Base-by-base conservation (phyloP, 495 filamentous ascomycete species). In the Daldinia childiae region DNA sequence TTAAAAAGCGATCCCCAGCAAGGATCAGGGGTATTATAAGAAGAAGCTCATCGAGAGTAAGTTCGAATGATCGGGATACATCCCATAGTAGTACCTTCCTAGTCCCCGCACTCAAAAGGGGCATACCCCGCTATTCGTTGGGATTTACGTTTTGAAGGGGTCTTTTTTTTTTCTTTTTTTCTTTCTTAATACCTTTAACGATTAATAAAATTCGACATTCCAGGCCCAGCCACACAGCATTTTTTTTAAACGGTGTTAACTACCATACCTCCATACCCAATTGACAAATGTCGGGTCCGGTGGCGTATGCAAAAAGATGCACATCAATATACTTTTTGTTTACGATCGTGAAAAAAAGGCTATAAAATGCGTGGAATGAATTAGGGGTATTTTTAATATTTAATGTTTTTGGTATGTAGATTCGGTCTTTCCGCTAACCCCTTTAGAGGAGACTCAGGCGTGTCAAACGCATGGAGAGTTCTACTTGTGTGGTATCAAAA, bases 21-120 rank as follows among this genome's bases (percentile, higher is more conserved):
- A 65, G 66, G 71, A 69, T 69, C 71, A 73, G 71, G 70, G 71
- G 71, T 69, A 58, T 0, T 0, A 11, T 29, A 56, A 56, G 59
- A 43, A 56, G 43, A 50, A 55, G 65, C 21, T 48, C 52, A 64
- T 67, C 54, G 52, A 17, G 56, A 64, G 60, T 55, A 57, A 30
- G 27, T 57, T 57, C 3, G 14, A 43, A 62, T 27, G 50, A 72
- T 62, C 60, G 61, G 70, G 34, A 63, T 45, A 43, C 34, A 17
- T 32, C 27, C 50, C 50, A 54, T 30, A 26, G 19, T 39, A 15
- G 38, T 11, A 26, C 24, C 24, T n/a, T n/a, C n/a, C n/a, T 27
- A 67, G 66, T 61, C 71, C 71, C 71, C 71, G 71, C 71, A 73
- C 17, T 66, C 58, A 66, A 73, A 69, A 51, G 66, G 71, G 60